Evolutionary conservation across 2,329 filamentous ascomycete species (phyloP).

Genomic region (Coleophoma crateriformis): DNA sequence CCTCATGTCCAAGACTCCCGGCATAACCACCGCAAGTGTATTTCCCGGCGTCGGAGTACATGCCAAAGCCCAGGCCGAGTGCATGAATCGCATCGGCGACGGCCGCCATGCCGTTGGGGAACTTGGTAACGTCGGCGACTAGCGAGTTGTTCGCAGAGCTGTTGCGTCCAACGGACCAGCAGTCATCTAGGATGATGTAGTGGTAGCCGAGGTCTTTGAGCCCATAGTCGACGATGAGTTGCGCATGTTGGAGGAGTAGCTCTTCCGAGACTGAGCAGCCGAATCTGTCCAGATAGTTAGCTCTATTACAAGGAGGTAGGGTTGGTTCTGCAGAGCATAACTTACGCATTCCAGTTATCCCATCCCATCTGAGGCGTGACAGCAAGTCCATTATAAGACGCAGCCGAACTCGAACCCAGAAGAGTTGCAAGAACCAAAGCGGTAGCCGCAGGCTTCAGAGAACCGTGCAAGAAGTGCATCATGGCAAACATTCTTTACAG

Average conservation of each 20-base stretch:
- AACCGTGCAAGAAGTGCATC: too few species aligned
- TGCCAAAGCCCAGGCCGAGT: slow-evolving; percentile 44
- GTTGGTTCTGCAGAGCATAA: not conserved
- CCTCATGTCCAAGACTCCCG: slow-evolving; percentile 43
- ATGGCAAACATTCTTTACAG: too few species aligned
- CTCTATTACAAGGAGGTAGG: slow-evolving; percentile 10
- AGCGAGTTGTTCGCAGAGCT: slow-evolving; percentile 35
- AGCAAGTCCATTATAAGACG: slow-evolving; percentile 34
- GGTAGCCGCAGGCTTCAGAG: too few species aligned
- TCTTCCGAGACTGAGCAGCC: slow-evolving; percentile 43
- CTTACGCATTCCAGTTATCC: slow-evolving; percentile 15
- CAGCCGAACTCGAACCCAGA: slow-evolving; percentile 12
- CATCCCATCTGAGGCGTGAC: slow-evolving; percentile 37
- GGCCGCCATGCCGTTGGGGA: slow-evolving; percentile 40
- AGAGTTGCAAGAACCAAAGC: not conserved
- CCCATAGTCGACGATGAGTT: slow-evolving; percentile 41
- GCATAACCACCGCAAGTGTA: slow-evolving; percentile 33
- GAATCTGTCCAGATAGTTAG: slow-evolving; percentile 41
- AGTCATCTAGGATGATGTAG: slow-evolving; percentile 51
- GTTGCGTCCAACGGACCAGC: slow-evolving; percentile 40
- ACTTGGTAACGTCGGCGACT: slow-evolving; percentile 33
- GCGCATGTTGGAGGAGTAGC: slow-evolving; percentile 40
- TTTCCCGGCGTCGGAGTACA: slow-evolving; percentile 43
- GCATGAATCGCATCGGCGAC: slow-evolving; percentile 41
- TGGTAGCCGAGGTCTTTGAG: slow-evolving; percentile 48